Percentiles rank a stretch among this genome's conserved stretches.
Conservation (phyloP, 805 yeast genomes). For the Kluyveromyces lactis region DNA sequence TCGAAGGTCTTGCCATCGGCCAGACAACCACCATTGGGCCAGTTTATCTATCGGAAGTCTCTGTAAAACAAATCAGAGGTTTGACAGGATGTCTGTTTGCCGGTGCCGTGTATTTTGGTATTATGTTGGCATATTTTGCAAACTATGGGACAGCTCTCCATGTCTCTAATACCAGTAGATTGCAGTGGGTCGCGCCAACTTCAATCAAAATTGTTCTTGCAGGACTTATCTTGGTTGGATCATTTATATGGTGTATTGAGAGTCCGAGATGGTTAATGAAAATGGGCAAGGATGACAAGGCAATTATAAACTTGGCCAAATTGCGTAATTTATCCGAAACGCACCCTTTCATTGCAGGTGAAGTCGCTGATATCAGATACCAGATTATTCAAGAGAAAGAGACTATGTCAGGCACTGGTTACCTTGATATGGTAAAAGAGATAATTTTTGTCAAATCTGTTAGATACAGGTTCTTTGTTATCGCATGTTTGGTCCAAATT, state of each 20-base stretch:
- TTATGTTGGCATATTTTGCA: constrained; percentile 41
- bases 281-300: constrained; percentile 29
- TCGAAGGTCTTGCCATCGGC: constrained; percentile 48
- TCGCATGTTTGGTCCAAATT: constrained; percentile 1
- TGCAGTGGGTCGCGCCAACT: constrained; percentile 42
- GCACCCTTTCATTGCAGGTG: constrained; percentile 35
- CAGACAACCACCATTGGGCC: constrained; percentile 43
- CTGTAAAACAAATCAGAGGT: constrained; percentile 40
- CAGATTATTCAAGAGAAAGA: constrained; percentile 6
- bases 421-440: constrained; percentile 34
- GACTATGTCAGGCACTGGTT: constrained; percentile 29
- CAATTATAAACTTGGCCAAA: constrained; percentile 30
- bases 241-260: constrained; percentile 33
- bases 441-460: constrained; percentile 21
- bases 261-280: constrained; percentile 39
- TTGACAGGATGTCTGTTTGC: constrained; percentile 40
- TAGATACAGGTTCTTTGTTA: constrained; percentile 1
- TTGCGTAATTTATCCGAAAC: constrained; percentile 32
- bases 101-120: constrained; percentile 43
- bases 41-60: constrained; percentile 37
- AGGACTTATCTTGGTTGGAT: constrained; percentile 34
- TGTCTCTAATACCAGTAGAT: constrained; percentile 20
- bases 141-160: constrained; percentile 38
- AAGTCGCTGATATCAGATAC: constrained; percentile 25
- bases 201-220: constrained; percentile 41